These are phyloP conservation scores for Micromonas commoda DNA, from an alignment of 139 green algal species.

Conservation along the genomic window DNA sequence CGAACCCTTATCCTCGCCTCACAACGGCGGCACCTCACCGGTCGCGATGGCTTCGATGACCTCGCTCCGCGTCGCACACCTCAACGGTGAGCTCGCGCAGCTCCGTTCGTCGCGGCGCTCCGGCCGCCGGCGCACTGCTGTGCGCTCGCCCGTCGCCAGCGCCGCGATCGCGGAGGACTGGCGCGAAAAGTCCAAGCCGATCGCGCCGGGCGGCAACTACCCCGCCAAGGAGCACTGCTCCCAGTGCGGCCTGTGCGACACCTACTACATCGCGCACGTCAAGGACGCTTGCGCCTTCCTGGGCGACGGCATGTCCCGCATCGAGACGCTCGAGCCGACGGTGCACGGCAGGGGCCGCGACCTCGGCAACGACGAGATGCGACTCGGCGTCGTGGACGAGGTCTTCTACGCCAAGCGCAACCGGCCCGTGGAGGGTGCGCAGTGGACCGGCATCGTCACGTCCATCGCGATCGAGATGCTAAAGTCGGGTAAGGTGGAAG, in stretches of 20 bases:
- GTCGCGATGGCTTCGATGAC: no score
- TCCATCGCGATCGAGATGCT: conserved; percentile 67
- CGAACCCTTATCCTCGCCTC: no score
- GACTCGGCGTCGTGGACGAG: conserved; percentile 5
- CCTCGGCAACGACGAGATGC: conserved; percentile 19
- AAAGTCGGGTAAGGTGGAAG: conserved; percentile 73
- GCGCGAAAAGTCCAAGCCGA: conserved; percentile 8
- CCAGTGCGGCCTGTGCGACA: conserved; percentile 90
- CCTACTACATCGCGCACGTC: conserved; percentile 91
- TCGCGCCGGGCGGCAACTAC: conserved; percentile 29
- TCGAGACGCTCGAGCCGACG: conserved; percentile 58
- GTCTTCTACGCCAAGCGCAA: conserved; percentile 25
- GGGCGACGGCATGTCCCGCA: conserved; percentile 70
- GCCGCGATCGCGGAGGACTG: neutral
- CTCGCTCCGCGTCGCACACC: no score
- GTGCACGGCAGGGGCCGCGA: conserved; percentile 55
- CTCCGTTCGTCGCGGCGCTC: no score
- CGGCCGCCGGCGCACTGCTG: no score
- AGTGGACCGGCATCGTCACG: conserved; percentile 95
- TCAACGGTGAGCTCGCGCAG: no score
- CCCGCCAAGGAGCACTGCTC: conserved; percentile 52
- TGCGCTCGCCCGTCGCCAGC: no score
- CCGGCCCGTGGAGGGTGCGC: conserved; percentile 51
- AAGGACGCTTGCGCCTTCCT: conserved; percentile 94
- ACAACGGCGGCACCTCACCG: no score